Conservation (phyloP, 2,329 filamentous ascomycete species). For the Cladosporium cucumerinum region DNA sequence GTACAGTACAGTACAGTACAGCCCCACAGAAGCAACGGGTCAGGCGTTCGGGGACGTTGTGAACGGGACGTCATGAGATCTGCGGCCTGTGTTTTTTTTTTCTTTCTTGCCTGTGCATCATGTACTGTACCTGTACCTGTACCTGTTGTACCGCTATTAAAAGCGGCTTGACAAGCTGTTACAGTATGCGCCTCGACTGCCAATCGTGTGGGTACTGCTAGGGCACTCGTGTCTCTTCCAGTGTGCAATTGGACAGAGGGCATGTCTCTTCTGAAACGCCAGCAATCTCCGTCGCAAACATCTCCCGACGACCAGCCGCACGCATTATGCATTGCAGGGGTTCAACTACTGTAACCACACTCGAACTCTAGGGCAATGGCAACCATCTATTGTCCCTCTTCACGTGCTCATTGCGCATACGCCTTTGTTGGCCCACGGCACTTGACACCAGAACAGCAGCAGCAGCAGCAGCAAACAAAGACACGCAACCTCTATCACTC, state of each 20-base stretch:
- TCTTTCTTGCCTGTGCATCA: too few species aligned
- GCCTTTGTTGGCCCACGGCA: slow-evolving; percentile 7
- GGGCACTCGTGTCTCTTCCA: background rate
- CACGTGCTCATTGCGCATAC: background rate
- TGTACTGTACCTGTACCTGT: too few species aligned
- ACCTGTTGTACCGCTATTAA: background rate
- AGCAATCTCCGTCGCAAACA: background rate
- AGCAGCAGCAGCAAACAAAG: background rate
- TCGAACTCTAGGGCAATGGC: background rate
- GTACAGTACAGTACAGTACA: background rate
- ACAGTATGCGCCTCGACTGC: background rate
- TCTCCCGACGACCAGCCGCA: background rate
- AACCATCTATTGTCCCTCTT: background rate
- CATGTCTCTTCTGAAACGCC: background rate
- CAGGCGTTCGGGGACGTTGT: background rate
- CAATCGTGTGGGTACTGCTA: background rate
- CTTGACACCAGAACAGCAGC: background rate
- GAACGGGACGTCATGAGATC: slow-evolving; percentile 4
- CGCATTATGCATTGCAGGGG: background rate
- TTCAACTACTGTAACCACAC: too few species aligned
- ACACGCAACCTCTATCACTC: background rate
- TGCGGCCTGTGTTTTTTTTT: too few species aligned
- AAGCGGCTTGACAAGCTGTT: background rate
- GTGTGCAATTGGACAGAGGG: background rate
- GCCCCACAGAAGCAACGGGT: background rate